Percentiles rank a stretch among this genome's conserved stretches.
Conservation (phyloP, 169 alveolate genomes). For the Eimeria mitis region DNA sequence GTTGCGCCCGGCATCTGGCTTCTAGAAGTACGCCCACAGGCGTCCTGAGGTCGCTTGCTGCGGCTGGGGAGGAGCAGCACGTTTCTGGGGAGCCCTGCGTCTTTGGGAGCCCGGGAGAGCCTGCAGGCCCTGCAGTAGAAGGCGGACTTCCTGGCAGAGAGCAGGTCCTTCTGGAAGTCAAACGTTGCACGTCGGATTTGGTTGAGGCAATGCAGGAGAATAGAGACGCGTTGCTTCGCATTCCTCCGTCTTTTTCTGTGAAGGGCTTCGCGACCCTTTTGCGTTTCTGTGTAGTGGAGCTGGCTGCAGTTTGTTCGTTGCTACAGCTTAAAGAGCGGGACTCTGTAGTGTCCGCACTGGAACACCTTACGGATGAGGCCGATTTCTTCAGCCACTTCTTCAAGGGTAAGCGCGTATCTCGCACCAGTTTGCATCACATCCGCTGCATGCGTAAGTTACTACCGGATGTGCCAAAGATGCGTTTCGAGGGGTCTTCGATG, state of each 20-base stretch:
- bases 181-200: not conserved
- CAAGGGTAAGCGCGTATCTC: not conserved
- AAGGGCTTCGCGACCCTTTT: not conserved
- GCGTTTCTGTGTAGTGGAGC: conserved; percentile 1
- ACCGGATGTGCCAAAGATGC: not conserved
- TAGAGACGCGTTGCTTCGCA: not conserved
- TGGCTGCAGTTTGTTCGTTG: not conserved
- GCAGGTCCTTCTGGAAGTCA: not conserved
- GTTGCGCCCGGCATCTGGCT: not conserved
- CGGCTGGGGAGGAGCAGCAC: not conserved
- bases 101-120: not conserved
- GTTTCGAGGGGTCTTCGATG: not conserved
- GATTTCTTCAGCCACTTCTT: not conserved
- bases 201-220: not conserved
- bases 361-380: not conserved
- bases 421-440: not conserved
- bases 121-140: not conserved
- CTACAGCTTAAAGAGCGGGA: not conserved
- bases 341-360: not conserved
- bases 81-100: not conserved
- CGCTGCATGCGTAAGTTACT: not conserved
- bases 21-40: no score
- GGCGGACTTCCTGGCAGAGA: not conserved
- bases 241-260: not conserved
- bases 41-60: not conserved